Evolutionary conservation across 2,329 filamentous ascomycete genomes (phyloP), one percentile per base, ranked within the genome.

Genomic region (Ilyonectria destructans): DNA sequence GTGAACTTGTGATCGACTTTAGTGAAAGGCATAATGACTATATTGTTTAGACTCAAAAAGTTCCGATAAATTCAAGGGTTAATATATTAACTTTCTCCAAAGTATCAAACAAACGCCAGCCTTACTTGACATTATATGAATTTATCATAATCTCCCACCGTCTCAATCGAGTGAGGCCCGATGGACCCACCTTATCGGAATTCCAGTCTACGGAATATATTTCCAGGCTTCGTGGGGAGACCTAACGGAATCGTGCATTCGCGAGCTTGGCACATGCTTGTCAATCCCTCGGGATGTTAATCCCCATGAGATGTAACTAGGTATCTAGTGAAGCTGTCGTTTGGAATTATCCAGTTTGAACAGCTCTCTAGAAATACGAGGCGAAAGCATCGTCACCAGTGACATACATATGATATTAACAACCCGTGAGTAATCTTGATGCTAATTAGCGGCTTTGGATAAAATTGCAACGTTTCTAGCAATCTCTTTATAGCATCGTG

Each of bases 1-100:
- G 49, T 62, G 43, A 62, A 62, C 8, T 54, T 12, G 33, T 62
- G 59, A 4, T 62, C 59, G 23, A 62, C 21, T 35, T 62, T 62
- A 3, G 37, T 15, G 37, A 43, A 60, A 8, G 57, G 57, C 57
- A 60, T 51, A 2, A 8, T 49, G 6, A 2, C 21, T 15, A 13
- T 26, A 12, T 23, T 48, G 9, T 6, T 6, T 26, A 12, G 23
- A 29, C 40, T 43, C 5, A 43, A n/a, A 17, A 8, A 4, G 4
- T 40, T 40, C 6, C 1, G 26, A 26, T 26, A 6, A 26, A 5
- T 5, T 26, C 26, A 26, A 26, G 23, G 23, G 23, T 23, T 23
- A 23, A 23, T 23, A 4, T 23, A 3, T 23, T 23, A 23, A 23
- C 4, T 4, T 23, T 23, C 23, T 33, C 12, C 31, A 33, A 5